phyloP scores from a whole-genome alignment of 306 rosid genomes.

The Pterocarpus macrocarpus region DNA sequence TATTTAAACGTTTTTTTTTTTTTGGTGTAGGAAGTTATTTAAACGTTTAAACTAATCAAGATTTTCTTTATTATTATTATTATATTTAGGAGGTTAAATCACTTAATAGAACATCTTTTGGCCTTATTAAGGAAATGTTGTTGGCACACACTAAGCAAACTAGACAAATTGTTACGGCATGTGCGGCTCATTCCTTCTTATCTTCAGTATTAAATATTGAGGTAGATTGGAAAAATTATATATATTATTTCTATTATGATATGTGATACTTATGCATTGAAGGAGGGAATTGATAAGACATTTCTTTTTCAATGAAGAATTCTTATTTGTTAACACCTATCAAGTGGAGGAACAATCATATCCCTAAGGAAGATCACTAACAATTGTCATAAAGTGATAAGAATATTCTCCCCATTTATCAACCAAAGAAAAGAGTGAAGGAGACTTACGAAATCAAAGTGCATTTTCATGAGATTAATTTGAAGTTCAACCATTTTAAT shows the following conservation, averaged over 20 bases:
- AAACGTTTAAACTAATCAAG: background rate
- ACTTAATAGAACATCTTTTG: slow-evolving; percentile 6
- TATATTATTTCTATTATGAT: no score
- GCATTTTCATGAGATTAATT: background rate
- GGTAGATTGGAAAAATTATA: background rate
- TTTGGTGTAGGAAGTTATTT: background rate
- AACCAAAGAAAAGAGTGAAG: background rate
- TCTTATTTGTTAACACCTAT: background rate
- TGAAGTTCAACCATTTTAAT: background rate
- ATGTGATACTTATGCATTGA: background rate
- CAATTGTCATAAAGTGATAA: background rate
- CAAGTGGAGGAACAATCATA: slow-evolving; percentile 15
- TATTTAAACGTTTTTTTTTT: no score
- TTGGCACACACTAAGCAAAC: slow-evolving; percentile 9
- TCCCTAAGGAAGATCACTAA: background rate
- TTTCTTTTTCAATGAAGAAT: background rate
- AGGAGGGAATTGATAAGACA: background rate
- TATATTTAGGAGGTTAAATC: background rate
- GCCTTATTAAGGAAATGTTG: background rate
- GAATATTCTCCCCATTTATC: slow-evolving; percentile 21
- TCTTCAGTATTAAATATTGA: slow-evolving; percentile 24
- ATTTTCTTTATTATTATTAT: background rate
- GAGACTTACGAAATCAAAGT: background rate
- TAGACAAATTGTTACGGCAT: background rate
- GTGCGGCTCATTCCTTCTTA: background rate